Conservation (phyloP, 129 eudicot species). For the Gnaphalium uliginosum region DNA sequence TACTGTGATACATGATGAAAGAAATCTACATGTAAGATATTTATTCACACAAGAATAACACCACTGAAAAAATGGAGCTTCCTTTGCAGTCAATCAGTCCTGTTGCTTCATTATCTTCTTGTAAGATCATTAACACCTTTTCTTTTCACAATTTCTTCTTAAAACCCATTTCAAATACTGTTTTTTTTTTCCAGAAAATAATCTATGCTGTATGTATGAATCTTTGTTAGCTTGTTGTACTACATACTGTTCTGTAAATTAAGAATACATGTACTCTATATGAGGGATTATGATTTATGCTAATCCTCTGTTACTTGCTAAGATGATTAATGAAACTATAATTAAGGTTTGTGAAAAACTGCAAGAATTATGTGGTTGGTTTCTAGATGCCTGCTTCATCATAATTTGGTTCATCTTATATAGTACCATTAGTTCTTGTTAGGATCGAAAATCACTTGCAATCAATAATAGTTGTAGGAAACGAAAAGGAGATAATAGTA, state of each 20-base stretch:
- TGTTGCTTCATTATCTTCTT: constrained; percentile 33
- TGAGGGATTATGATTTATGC: background rate
- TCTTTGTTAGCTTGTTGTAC: constrained; percentile 11
- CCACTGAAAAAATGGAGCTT: constrained; percentile 45
- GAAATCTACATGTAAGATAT: constrained; percentile 31
- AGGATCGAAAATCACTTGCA: background rate
- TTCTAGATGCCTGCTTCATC: background rate
- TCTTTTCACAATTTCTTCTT: background rate
- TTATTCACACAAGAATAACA: constrained; percentile 26
- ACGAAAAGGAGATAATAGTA: background rate
- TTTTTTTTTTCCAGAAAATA: background rate
- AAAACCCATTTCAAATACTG: background rate
- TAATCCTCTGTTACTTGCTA: constrained; percentile 12
- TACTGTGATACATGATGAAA: constrained; percentile 10
- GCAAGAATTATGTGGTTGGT: background rate
- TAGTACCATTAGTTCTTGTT: background rate
- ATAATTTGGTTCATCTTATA: background rate
- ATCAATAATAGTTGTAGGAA: background rate
- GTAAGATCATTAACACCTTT: constrained; percentile 33
- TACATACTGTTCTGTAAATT: background rate
- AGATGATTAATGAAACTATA: constrained; percentile 35
- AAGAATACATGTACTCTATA: background rate
- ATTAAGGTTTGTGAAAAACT: constrained; percentile 11
- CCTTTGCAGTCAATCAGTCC: constrained; percentile 34
- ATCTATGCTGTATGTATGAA: constrained; percentile 12